phyloP scores from a whole-genome alignment of 208 protist genomes.

The Trypanosoma mega region DNA sequence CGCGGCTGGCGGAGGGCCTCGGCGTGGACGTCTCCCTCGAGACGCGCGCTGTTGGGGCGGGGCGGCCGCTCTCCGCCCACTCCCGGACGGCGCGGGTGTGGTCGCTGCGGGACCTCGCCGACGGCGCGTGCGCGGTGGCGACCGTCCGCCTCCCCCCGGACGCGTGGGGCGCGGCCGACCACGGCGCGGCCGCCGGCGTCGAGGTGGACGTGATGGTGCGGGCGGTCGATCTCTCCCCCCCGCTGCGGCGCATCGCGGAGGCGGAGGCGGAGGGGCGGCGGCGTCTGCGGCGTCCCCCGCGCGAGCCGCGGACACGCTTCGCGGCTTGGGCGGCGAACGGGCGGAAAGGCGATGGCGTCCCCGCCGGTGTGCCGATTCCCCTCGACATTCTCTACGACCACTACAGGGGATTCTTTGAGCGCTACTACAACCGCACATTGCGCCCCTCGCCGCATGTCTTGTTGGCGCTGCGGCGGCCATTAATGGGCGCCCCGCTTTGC shows the following conservation, averaged over 20 bases:
- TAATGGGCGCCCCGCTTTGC: slow-evolving; percentile 27
- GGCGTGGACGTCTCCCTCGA: not conserved
- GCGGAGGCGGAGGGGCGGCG: slow-evolving; percentile 44
- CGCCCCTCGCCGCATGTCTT: slow-evolving; percentile 36
- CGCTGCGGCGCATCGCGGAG: slow-evolving; percentile 29
- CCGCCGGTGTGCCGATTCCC: slow-evolving; percentile 60
- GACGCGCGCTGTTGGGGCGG: not conserved
- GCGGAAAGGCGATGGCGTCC: too few relatives aligned
- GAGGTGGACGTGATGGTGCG: slow-evolving; percentile 66
- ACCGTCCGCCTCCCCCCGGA: not conserved
- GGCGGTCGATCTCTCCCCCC: slow-evolving; percentile 59
- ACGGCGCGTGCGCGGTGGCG: too few relatives aligned
- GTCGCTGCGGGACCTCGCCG: slow-evolving; percentile 44
- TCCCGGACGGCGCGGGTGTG: slow-evolving; percentile 27
- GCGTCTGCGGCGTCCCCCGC: slow-evolving; percentile 18
- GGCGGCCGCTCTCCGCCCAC: not conserved
- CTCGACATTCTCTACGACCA: slow-evolving; percentile 63
- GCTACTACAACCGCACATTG: slow-evolving; percentile 39
- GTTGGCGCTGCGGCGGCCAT: slow-evolving; percentile 15
- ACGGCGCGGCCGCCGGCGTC: slow-evolving; percentile 24
- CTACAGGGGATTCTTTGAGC: slow-evolving; percentile 59
- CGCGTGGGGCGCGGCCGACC: not conserved
- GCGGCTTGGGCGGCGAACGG: too few relatives aligned
- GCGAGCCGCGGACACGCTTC: slow-evolving; percentile 8
- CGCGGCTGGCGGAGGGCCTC: not conserved